phyloP scores from a whole-genome alignment of 2,329 filamentous ascomycete genomes.

The Penicillium sp. region DNA sequence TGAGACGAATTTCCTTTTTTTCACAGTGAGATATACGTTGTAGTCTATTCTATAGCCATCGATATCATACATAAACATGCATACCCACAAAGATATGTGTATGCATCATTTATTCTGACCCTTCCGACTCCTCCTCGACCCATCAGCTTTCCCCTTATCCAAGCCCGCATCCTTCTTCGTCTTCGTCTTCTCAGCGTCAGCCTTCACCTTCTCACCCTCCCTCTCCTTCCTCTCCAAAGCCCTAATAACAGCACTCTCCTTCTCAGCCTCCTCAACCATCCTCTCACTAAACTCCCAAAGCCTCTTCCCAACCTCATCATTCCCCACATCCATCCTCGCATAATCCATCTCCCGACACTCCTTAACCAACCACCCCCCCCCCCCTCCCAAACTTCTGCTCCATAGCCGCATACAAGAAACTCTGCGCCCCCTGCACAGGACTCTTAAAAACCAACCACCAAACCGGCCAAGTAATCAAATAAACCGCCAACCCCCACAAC shows the following conservation, averaged over 20 bases:
- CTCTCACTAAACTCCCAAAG: slow-evolving; percentile 87
- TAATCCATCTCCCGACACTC: slow-evolving; percentile 77
- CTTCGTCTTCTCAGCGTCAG: slow-evolving; percentile 73
- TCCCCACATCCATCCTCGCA: slow-evolving; percentile 67
- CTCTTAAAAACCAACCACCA: slow-evolving; percentile 90
- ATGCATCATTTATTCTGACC: slow-evolving; percentile 21
- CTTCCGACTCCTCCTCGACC: slow-evolving; percentile 42
- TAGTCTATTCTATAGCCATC: slow-evolving; percentile 1
- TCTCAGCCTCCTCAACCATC: slow-evolving; percentile 77
- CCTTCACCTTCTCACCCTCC: slow-evolving; percentile 37
- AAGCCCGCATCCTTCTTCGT: slow-evolving; percentile 22
- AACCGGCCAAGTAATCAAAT: slow-evolving; percentile 71
- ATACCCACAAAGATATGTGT: no score
- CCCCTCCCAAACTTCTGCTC: slow-evolving; percentile 65
- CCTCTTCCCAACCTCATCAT: slow-evolving; percentile 75
- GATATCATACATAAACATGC: not conserved
- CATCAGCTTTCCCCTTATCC: slow-evolving; percentile 32
- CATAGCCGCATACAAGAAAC: slow-evolving; percentile 80
- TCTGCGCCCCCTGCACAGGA: slow-evolving; percentile 77
- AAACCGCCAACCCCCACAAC: slow-evolving; percentile 71
- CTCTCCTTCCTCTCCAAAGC: slow-evolving; percentile 55
- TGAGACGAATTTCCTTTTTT: slow-evolving; percentile 39
- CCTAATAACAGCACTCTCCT: slow-evolving; percentile 64
- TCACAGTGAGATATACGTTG: not conserved
- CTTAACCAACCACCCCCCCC: slow-evolving; percentile 71